Base-by-base conservation (phyloP, 2,329 filamentous ascomycete genomes). In the Delphinella strobiligena region DNA sequence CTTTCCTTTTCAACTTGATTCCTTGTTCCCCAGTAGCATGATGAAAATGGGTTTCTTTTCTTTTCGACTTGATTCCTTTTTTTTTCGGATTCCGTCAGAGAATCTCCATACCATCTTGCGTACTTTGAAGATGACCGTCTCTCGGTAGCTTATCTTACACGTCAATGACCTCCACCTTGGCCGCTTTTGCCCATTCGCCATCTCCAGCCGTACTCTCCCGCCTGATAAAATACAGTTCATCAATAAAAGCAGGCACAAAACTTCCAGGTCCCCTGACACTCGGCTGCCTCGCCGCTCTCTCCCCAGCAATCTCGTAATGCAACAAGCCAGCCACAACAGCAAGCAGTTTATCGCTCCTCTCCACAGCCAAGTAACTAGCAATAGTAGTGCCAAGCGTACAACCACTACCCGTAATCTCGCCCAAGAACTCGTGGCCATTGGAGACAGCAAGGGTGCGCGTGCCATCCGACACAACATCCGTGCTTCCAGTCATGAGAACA, bases 301-400 rank as follows among this genome's bases (percentile, higher is more conserved):
- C 80, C 0, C 85, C 83, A 1, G 79, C 79, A 47, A 82, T 72
- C 56, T 91, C 87, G 55, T 81, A 95, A 56, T 86, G 73, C 47
- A 91, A 58, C 14, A 93, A 61, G 0, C 71, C 88, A 0, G 85
- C 77, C 1, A 93, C 56, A 0, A 78, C 75, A 4, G 85, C 85
- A 1, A 76, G 60, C n/a, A 95, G 64, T 53, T 75, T 77, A 53
- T 88, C 79, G 2, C 66, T 62, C 1, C 63, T 62, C 39, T 72
- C 66, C 5, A 77, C 74, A 0, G 84, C 80, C 33, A 89, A 56
- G 56, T 82, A 80, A 37, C 83, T 80, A 15, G 83, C 85, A 36
- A 94, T 69, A 1, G 80, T 75, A 0, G 87, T 91, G 1, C 88
- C 89, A 5, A 95, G 69, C 4, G 83, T 81, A 59, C 89, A 96